phyloP scores from a whole-genome alignment of 1,139 yeast genomes.

The Kurtzmaniella natalensis region DNA sequence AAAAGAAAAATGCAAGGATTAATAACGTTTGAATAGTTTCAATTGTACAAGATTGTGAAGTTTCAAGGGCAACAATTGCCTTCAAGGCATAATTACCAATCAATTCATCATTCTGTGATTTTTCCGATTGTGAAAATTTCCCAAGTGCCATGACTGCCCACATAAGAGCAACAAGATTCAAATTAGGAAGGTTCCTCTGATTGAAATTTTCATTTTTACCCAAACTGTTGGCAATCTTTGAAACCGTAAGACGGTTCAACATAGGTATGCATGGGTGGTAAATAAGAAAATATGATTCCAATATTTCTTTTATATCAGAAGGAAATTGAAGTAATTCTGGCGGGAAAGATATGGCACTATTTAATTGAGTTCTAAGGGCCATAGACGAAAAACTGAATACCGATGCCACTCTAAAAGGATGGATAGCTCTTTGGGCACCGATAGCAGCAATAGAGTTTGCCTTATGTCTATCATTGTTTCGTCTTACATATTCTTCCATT shows the following conservation, averaged over 20 bases:
- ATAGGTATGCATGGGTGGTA: constrained; percentile 20
- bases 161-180: constrained; percentile 17
- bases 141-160: constrained; percentile 21
- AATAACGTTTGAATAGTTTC: constrained; percentile 23
- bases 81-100: constrained; percentile 16
- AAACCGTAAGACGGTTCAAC: constrained; percentile 16
- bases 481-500: constrained; percentile 11
- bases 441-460: too few species aligned
- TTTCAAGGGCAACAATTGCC: constrained; percentile 20
- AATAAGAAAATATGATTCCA: constrained; percentile 17
- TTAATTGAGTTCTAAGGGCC: constrained; percentile 7
- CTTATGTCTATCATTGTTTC: too few species aligned
- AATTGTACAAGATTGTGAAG: constrained; percentile 19
- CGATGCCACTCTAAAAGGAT: constrained; percentile 22
- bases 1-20: constrained; percentile 18
- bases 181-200: constrained; percentile 11
- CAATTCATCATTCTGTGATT: constrained; percentile 3
- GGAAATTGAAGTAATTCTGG: constrained; percentile 20
- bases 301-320: constrained; percentile 11
- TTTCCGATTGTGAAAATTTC: constrained; percentile 9
- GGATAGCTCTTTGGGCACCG: constrained; percentile 2
- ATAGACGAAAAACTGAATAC: constrained; percentile 20
- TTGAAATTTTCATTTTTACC: constrained; percentile 3
- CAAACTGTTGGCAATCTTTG: constrained; percentile 4
- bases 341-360: constrained; percentile 13